These are phyloP conservation scores for Hypoxylon intermedium DNA, from an alignment of 495 filamentous ascomycete genomes.

Conservation along the genomic window DNA sequence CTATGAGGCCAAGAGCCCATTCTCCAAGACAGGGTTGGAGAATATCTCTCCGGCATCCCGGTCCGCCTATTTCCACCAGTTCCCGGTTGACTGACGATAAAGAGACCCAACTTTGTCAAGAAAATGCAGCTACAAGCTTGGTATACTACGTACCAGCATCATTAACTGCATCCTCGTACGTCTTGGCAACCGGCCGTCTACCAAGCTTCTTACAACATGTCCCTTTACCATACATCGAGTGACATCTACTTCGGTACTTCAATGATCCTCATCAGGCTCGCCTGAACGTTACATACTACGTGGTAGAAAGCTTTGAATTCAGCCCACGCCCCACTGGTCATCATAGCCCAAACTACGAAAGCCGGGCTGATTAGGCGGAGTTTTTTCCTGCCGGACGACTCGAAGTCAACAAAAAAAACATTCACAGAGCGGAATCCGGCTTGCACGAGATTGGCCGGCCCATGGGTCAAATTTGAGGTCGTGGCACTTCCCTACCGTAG, in stretches of 20 bases:
- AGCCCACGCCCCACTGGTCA: constrained; percentile 35
- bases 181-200: constrained; percentile 33
- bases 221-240: constrained; percentile 29
- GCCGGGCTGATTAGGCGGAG: constrained; percentile 28
- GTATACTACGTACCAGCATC: constrained; percentile 35
- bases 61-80: constrained; percentile 28
- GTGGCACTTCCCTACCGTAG: constrained; percentile 36
- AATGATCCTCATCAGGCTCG: constrained; percentile 28
- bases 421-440: constrained; percentile 27
- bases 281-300: constrained; percentile 40
- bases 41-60: constrained; percentile 38
- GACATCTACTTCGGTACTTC: constrained; percentile 33
- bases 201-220: constrained; percentile 27
- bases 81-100: constrained; percentile 19
- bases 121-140: constrained; percentile 29
- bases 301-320: constrained; percentile 35
- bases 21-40: constrained; percentile 18
- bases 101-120: constrained; percentile 13
- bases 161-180: constrained; percentile 31
- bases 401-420: constrained; percentile 26
- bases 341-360: constrained; percentile 21
- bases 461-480: constrained; percentile 30
- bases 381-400: constrained; percentile 30
- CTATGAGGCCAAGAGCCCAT: constrained; percentile 13
- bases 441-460: constrained; percentile 27